Percentiles rank a stretch among this genome's conserved stretches.
Conservation (phyloP, 169 alveolate species). For the Neospora caninum region DNA sequence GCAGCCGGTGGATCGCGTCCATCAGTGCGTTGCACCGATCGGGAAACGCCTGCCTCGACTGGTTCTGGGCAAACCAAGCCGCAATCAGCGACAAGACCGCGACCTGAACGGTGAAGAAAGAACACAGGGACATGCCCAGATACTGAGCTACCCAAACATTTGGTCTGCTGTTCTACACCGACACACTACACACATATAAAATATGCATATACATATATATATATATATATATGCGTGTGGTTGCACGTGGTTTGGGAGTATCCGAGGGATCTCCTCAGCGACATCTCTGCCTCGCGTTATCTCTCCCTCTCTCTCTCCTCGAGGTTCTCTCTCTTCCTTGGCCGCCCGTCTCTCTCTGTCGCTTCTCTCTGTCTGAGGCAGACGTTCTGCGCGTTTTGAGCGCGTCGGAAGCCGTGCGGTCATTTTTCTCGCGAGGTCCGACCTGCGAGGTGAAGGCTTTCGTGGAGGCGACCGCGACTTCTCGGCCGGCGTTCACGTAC, state of each 20-base stretch:
- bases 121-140: no score
- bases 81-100: slow-evolving; percentile 85
- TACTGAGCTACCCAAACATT: no score
- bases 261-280: no score
- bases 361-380: no score
- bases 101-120: slow-evolving; percentile 83
- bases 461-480: slow-evolving; percentile 97
- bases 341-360: no score
- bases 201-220: background rate
- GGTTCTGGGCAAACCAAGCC: slow-evolving; percentile 85
- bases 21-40: slow-evolving; percentile 66
- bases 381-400: background rate
- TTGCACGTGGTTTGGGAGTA: background rate
- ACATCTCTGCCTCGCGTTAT: no score
- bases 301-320: no score
- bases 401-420: background rate
- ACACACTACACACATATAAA: background rate
- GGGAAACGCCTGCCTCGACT: slow-evolving; percentile 26
- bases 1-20: slow-evolving; percentile 81
- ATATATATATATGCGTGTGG: background rate
- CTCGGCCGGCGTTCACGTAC: slow-evolving; percentile 93
- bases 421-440: slow-evolving; percentile 58
- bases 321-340: no score
- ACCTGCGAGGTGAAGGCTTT: slow-evolving; percentile 95
- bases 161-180: no score